phyloP scores from a whole-genome alignment of 768 basidiomycete species.

The Collybiopsis confluens region DNA sequence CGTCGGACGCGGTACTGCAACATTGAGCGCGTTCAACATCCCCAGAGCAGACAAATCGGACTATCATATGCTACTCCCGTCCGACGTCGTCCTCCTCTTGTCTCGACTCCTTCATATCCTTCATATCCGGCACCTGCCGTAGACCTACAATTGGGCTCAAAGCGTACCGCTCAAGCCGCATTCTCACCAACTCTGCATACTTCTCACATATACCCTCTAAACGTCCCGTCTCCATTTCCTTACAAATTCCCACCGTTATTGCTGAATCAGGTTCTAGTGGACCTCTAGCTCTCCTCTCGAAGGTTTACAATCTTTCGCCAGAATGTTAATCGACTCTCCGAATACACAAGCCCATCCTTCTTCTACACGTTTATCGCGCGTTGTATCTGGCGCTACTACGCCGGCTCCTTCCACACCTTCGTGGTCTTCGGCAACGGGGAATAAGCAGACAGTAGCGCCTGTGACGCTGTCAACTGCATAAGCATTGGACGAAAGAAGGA shows the following conservation, averaged over 20 bases:
- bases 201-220: no score
- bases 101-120: no score
- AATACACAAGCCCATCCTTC: slow-evolving; percentile 18
- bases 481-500: slow-evolving; percentile 37
- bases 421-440: slow-evolving; percentile 10
- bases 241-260: no score
- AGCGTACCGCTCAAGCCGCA: no score
- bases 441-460: slow-evolving; percentile 34
- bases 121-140: no score
- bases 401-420: slow-evolving; percentile 17
- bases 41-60: slow-evolving; percentile 34
- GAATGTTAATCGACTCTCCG: slow-evolving; percentile 50
- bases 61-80: slow-evolving; percentile 2
- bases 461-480: slow-evolving; percentile 62
- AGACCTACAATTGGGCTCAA: no score
- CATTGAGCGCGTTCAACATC: slow-evolving; percentile 71
- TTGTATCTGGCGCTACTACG: slow-evolving; percentile 13
- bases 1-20: slow-evolving; percentile 25
- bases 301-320: slow-evolving; percentile 56
- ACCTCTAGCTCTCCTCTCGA: slow-evolving; percentile 49
- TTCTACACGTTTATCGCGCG: slow-evolving; percentile 16
- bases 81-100: slow-evolving; percentile 8
- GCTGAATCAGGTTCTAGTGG: slow-evolving; percentile 24
- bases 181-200: no score
- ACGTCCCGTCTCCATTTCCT: no score